phyloP scores from a whole-genome alignment of 495 filamentous ascomycete genomes.

The Neurospora sp. region DNA sequence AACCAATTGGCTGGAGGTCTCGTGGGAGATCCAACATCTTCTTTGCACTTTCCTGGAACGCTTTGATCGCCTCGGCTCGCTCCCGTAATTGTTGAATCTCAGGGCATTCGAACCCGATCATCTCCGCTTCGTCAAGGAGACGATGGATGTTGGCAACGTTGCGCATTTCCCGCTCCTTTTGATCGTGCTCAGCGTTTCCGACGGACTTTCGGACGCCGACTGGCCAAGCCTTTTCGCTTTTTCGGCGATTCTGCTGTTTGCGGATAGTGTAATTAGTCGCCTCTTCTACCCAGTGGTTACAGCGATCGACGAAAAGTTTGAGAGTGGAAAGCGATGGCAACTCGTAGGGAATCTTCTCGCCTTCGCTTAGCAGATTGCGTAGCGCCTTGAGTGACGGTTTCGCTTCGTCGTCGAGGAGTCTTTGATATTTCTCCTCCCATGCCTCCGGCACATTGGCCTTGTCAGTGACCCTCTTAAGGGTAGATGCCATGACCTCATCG shows the following conservation, averaged over 20 bases:
- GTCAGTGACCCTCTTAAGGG: constrained; percentile 71
- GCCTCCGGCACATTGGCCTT: constrained; percentile 75
- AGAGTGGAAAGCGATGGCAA: constrained; percentile 75
- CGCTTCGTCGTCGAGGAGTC: constrained; percentile 67
- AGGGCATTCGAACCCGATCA: constrained; percentile 86
- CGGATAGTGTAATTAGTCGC: constrained; percentile 93
- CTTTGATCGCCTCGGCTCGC: constrained; percentile 75
- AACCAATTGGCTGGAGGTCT: constrained; percentile 47
- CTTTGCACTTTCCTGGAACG: constrained; percentile 73
- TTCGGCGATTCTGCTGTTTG: constrained; percentile 96
- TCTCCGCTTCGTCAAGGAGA: constrained; percentile 74
- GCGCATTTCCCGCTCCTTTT: constrained; percentile 84
- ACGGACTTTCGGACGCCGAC: constrained; percentile 52
- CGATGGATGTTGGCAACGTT: constrained; percentile 84
- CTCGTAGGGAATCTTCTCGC: constrained; percentile 93
- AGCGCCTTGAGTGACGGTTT: constrained; percentile 80
- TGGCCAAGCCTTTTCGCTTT: constrained; percentile 90
- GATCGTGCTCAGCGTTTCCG: constrained; percentile 55
- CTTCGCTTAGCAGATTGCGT: constrained; percentile 77
- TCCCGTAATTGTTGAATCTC: constrained; percentile 85
- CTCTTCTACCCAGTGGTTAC: constrained; percentile 97
- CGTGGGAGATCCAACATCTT: constrained; percentile 48
- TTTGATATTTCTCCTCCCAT: constrained; percentile 88
- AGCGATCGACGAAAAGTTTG: constrained; percentile 82
- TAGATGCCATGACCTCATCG: constrained; percentile 54